A percentile compares a stretch with the other conserved stretches of the same genome.
These are phyloP conservation scores for Fusarium armeniacum DNA, from an alignment of 2,329 filamentous ascomycete species.

Conservation along the genomic window DNA sequence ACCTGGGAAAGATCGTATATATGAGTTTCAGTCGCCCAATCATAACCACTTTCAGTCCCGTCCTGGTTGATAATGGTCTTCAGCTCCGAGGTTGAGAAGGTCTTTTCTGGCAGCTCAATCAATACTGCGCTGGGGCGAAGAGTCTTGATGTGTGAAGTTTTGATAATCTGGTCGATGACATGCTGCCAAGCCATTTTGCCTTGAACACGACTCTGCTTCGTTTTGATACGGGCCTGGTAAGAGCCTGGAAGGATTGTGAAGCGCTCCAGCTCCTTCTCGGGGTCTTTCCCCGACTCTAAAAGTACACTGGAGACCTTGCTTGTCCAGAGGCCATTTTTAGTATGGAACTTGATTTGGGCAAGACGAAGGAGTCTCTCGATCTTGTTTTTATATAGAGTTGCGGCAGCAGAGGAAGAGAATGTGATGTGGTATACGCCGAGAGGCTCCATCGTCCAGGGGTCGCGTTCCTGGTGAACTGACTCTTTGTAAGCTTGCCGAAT, in stretches of 20 bases:
- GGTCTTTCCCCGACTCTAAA: slow-evolving; percentile 22
- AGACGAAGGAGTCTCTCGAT: slow-evolving; percentile 54
- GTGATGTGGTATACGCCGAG: slow-evolving; percentile 77
- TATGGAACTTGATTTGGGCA: slow-evolving; percentile 48
- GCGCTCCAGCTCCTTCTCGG: slow-evolving; percentile 45
- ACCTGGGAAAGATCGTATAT: slow-evolving; percentile 33
- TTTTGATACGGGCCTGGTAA: slow-evolving; percentile 21
- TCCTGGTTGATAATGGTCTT: slow-evolving; percentile 33
- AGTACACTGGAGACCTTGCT: slow-evolving; percentile 49
- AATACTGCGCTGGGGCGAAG: slow-evolving; percentile 50
- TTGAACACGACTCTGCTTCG: slow-evolving; percentile 41
- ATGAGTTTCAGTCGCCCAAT: slow-evolving; percentile 29
- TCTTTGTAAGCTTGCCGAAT: slow-evolving; percentile 24
- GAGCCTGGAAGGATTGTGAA: slow-evolving; percentile 53
- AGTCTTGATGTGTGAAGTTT: slow-evolving; percentile 42
- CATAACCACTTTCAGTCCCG: slow-evolving; percentile 16
- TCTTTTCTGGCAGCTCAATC: slow-evolving; percentile 51
- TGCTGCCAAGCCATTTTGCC: slow-evolving; percentile 48
- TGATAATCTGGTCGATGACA: slow-evolving; percentile 45
- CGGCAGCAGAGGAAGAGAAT: slow-evolving; percentile 72
- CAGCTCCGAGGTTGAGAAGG: slow-evolving; percentile 48
- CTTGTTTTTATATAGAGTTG: slow-evolving; percentile 68
- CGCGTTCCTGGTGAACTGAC: slow-evolving; percentile 73
- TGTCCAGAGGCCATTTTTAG: slow-evolving; percentile 51
- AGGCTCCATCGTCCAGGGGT: slow-evolving; percentile 73